Conservation (phyloP, 345 rosid genomes). For the Eucalyptus erythrocorys region DNA sequence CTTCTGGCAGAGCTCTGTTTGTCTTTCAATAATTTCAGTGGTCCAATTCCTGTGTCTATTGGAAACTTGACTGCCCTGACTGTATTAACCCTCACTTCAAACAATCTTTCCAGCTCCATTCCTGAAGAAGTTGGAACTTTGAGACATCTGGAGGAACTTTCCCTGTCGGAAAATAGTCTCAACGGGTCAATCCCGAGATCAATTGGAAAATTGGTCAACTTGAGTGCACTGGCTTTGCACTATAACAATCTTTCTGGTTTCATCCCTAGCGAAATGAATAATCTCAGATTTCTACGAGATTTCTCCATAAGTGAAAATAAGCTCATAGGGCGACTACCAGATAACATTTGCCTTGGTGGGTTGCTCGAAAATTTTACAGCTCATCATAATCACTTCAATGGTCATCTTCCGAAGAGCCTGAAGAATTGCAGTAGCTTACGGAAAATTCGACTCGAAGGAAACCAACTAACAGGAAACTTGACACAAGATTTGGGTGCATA, state of each 20-base stretch:
- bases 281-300: neutral
- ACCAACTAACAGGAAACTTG: constrained; percentile 13
- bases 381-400: neutral
- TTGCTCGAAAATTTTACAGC: neutral
- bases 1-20: no score
- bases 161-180: neutral
- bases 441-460: neutral
- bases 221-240: neutral
- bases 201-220: neutral
- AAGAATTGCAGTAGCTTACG: constrained; percentile 7
- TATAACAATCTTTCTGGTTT: neutral
- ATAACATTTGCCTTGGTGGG: neutral
- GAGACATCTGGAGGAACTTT: neutral
- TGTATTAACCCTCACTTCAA: neutral
- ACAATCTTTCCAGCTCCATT: neutral
- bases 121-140: neutral
- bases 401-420: neutral
- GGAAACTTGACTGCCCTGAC: neutral
- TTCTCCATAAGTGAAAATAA: neutral
- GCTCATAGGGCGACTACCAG: neutral
- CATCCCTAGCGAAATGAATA: neutral
- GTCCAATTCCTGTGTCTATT: no score
- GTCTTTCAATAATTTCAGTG: no score
- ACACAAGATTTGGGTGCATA: neutral
- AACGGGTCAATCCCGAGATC: neutral